phyloP scores from a whole-genome alignment of 768 basidiomycete species.

The Agaricus bisporus region DNA sequence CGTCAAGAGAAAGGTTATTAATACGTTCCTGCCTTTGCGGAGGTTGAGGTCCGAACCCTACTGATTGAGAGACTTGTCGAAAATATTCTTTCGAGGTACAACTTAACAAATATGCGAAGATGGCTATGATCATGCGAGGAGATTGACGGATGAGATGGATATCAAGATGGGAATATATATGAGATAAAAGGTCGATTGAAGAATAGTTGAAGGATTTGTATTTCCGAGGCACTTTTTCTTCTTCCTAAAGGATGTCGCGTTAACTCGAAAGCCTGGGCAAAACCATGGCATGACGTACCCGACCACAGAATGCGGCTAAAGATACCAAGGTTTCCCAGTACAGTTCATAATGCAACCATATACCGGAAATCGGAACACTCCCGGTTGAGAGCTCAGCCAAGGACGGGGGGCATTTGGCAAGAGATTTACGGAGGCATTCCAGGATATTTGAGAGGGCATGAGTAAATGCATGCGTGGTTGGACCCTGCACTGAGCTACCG shows the following conservation, averaged over 20 bases:
- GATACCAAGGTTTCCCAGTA: conserved; percentile 45
- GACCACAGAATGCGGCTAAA: conserved; percentile 50
- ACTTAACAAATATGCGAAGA: conserved; percentile 65
- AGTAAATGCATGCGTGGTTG: conserved; percentile 60
- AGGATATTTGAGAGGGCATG: conserved; percentile 58
- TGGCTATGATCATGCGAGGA: conserved; percentile 37
- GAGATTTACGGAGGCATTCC: conserved; percentile 38
- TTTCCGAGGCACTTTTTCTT: conserved; percentile 25
- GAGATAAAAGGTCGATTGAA: conserved; percentile 49
- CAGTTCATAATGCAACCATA: conserved; percentile 45
- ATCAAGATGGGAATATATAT: conserved; percentile 52
- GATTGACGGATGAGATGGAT: conserved; percentile 51
- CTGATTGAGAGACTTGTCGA: conserved; percentile 46
- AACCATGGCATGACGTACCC: conserved; percentile 37
- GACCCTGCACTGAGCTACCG: conserved; percentile 18
- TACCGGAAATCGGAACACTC: conserved; percentile 26
- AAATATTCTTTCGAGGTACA: conserved; percentile 60
- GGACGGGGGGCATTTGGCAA: conserved; percentile 35
- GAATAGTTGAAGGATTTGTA: conserved; percentile 39
- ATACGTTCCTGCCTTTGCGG: conserved; percentile 18
- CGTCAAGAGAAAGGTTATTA: conserved; percentile 21
- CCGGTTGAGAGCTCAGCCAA: conserved; percentile 13
- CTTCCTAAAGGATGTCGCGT: conserved; percentile 20
- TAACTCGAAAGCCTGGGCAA: not conserved
- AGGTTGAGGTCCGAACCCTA: conserved; percentile 43